Conservation (phyloP, 2,329 filamentous ascomycete species). For the Talaromyces atroroseus region DNA sequence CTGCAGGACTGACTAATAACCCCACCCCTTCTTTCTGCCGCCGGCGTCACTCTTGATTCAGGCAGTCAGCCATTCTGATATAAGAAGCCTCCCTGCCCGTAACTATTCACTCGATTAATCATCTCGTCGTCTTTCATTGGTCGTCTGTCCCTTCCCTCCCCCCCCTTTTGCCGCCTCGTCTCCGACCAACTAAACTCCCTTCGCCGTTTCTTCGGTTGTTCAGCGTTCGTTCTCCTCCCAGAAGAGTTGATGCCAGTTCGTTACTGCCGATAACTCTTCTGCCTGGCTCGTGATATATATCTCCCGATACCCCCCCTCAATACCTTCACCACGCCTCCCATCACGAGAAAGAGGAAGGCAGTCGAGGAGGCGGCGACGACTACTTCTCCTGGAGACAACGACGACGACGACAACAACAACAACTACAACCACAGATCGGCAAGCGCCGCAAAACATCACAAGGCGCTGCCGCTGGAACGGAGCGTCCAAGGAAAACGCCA, state of each 20-base stretch:
- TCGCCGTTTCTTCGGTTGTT: background rate
- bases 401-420: constrained; percentile 20
- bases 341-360: constrained; percentile 50
- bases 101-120: background rate
- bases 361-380: constrained; percentile 37
- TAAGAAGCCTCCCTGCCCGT: background rate
- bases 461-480: constrained; percentile 20
- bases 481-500: constrained; percentile 10
- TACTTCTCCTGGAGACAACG: constrained; percentile 17
- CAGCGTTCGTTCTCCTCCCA: background rate
- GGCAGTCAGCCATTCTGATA: background rate
- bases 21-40: background rate
- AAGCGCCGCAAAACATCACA: constrained; percentile 18
- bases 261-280: background rate
- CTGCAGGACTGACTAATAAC: background rate
- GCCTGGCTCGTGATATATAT: background rate
- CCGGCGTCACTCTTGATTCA: background rate
- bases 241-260: background rate
- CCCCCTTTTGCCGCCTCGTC: background rate
- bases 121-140: background rate
- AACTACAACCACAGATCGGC: constrained; percentile 17
- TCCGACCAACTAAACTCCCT: no score
- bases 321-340: constrained; percentile 49
- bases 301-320: constrained; percentile 1
- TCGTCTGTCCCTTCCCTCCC: background rate